phyloP scores from a whole-genome alignment of 169 alveolate genomes.

The Plasmodium sp. region DNA sequence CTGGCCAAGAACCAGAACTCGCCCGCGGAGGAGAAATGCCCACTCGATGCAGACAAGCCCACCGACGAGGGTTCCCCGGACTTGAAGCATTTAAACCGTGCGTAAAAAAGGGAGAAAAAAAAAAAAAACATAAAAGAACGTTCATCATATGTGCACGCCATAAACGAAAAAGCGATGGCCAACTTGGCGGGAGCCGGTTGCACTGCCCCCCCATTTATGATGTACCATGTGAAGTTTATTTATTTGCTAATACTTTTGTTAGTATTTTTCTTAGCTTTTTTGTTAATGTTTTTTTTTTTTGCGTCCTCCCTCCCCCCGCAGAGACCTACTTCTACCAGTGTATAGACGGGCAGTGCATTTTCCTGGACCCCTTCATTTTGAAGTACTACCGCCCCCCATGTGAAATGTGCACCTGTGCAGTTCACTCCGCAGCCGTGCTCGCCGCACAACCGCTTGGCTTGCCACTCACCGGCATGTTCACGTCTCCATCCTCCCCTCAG shows the following conservation, averaged over 20 bases:
- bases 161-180: neutral
- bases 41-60: neutral
- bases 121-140: neutral
- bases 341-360: constrained; percentile 65
- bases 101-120: neutral
- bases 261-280: neutral
- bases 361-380: constrained; percentile 57
- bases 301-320: neutral
- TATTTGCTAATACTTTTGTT: neutral
- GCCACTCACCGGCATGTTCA: neutral
- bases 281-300: neutral
- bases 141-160: neutral
- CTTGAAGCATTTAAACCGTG: constrained; percentile 10
- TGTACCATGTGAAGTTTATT: neutral
- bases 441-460: neutral
- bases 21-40: neutral
- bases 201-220: neutral
- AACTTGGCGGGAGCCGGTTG: neutral
- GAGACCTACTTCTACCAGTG: constrained; percentile 64
- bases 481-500: neutral
- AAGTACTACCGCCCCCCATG: neutral
- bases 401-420: neutral
- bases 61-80: neutral
- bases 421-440: neutral
- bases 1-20: neutral